Base-by-base conservation (phyloP, 176 grass and related monocot species). In the Oryza glaberrima region DNA sequence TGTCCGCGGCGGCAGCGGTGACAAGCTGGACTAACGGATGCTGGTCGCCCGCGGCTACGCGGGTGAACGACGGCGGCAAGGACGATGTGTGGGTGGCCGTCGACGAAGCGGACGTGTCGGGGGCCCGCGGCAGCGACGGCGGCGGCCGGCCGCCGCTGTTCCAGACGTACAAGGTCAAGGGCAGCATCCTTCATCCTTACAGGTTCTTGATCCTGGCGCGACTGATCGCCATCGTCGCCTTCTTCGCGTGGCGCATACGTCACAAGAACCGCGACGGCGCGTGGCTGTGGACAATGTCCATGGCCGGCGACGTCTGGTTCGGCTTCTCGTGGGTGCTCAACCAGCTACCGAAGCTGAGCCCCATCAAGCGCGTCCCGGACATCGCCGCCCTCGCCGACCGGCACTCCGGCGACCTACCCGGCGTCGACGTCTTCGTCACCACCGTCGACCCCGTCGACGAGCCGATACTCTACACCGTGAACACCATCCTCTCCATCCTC, bases 401-500 rank as follows among this genome's bases (percentile, higher is more conserved):
- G 11, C 15, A 51, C 43, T 65, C 82, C 16, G 17, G 38, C 14
- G 63, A 83, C 14, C 79, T 90, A 9, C 88, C 88, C 0, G 84
- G 74, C 45, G 54, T 90, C 5, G 88, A 90, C 28, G 69, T 90
- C 47, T 86, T 90, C 68, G 25, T 90, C 68, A 86, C 88, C 74
- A 90, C 60, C 60, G 88, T 83, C 5, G 88, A 90, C 47, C 88
- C 88, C 0, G 73, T 83, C 7, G 84, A 90, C 15, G 88, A 90
- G 16, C 84, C 84, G 23, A 68, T 86, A 26, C 1, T 90, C 4
- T 86, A 79, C 88, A 90, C 84, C 3, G 88, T 86, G 6, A 90
- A 90, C 80, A 61, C 88, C 47, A 49, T 90, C 4, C 88, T 86
- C 67, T 90, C 88, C 19, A 90, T 90, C 74, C 79, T 90, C 40